Evolutionary conservation across 2,329 filamentous ascomycete genomes (phyloP), one percentile per base, ranked within the genome.

Genomic region (Diplodia mutila): DNA sequence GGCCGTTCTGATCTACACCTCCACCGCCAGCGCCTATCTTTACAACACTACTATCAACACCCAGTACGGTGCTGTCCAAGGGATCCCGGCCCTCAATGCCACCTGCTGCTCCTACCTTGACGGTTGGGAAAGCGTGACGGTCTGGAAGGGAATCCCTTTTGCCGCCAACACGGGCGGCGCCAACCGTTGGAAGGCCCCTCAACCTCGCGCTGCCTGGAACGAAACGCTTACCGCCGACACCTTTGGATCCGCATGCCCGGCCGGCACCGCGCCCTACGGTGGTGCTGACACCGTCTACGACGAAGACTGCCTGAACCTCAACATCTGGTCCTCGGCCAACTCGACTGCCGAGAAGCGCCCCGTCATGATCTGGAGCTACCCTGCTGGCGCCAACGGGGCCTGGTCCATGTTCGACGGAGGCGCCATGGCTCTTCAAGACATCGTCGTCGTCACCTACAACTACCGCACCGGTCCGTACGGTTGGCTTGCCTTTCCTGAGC

Each of bases 241-340:
- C 21, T 63, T 63, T 51, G 37, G 59, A 8, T 48, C 57, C 21
- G 34, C 37, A n/a, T 61, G 57, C 37, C 57, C 57, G 3, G 39
- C 34, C 4, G 34, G 34, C 18, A 46, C 57, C 37, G 54, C 54
- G 8, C 54, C 54, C 7, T 37, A 59, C 54, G 54, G 54, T 4
- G 54, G 54, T 1, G 29, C 54, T 37, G 39, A 61, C 16, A 29
- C 57, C 0, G 42, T 42, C 57, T 27, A 27, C 21, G 71, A 70
- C 65, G 76, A 78, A 46, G 75, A 78, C 68, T 77, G 76, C 57
- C 69, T 78, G 34, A 75, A 73, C 54, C 69, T 78, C 49, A 78
- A 77, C 66, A 70, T 78, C 55, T 77, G 74, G 75, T 76, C 72
- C 9, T 70, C 72, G 0, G 75, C 75, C 34, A 73, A 72, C 51